Evolutionary conservation across 345 rosid genomes (phyloP).

Genomic region (Eucalyptus decipiens): DNA sequence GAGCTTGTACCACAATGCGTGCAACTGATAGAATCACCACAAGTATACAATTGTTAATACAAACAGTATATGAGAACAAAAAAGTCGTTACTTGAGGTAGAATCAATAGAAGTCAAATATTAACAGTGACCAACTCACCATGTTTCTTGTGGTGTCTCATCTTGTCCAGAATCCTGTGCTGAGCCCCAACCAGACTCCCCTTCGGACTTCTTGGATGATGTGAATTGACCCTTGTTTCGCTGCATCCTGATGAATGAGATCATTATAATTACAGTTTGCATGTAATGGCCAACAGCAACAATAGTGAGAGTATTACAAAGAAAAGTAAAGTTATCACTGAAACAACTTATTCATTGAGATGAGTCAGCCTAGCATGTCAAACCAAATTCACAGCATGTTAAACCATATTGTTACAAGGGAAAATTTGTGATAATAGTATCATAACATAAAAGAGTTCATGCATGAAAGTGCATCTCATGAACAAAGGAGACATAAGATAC

Average conservation of each 20-base stretch:
- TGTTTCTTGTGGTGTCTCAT: slow-evolving; percentile 53
- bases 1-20: slow-evolving; percentile 85
- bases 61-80: not conserved
- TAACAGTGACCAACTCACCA: slow-evolving; percentile 32
- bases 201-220: slow-evolving; percentile 70
- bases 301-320: not conserved
- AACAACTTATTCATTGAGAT: not conserved
- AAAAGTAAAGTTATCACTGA: not conserved
- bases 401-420: not conserved
- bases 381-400: not conserved
- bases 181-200: slow-evolving; percentile 44
- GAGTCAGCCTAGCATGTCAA: not conserved
- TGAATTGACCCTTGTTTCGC: slow-evolving; percentile 96
- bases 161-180: slow-evolving; percentile 60
- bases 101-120: not conserved
- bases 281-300: not conserved
- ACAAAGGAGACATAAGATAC: not conserved
- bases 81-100: not conserved
- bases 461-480: not conserved
- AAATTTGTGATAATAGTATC: not conserved
- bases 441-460: not conserved
- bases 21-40: slow-evolving; percentile 36
- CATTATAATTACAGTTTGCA: not conserved
- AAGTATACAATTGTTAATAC: not conserved
- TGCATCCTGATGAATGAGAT: slow-evolving; percentile 57